Percentiles rank a stretch among this genome's conserved stretches.
These are phyloP conservation scores for Eucalyptus cladocalyx DNA, from an alignment of 345 rosid genomes.

Conservation along the genomic window DNA sequence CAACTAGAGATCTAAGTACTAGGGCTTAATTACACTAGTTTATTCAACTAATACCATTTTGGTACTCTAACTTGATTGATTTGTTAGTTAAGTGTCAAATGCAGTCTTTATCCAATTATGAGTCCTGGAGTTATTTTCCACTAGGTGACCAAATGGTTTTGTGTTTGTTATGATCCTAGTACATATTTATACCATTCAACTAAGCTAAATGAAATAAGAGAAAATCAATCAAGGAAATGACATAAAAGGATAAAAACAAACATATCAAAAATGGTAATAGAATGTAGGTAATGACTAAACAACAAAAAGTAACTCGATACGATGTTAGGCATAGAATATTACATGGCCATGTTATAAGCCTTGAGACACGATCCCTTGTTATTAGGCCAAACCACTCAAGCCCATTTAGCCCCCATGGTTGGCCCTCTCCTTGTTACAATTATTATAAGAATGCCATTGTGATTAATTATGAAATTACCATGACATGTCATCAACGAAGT, in stretches of 20 bases:
- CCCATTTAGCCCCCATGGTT: background rate
- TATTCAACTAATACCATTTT: background rate
- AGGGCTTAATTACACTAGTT: background rate
- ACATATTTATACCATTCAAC: background rate
- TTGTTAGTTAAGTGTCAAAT: background rate
- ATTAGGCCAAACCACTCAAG: background rate
- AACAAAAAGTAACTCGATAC: background rate
- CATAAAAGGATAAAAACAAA: background rate
- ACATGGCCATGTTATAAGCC: background rate
- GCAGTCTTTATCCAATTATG: background rate
- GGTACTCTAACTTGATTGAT: background rate
- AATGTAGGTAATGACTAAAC: background rate
- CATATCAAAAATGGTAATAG: background rate
- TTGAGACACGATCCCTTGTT: too few relatives aligned
- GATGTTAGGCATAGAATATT: background rate
- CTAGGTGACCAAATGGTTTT: background rate
- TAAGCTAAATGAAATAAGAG: background rate
- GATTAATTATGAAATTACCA: too few relatives aligned
- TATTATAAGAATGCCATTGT: background rate
- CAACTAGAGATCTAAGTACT: background rate
- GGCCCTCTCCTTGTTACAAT: background rate
- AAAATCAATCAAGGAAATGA: background rate
- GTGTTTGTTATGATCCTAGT: background rate
- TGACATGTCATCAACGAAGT: background rate
- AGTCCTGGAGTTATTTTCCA: background rate